Conservation (phyloP, 495 filamentous ascomycete species). For the Achaetomiella virescens region DNA sequence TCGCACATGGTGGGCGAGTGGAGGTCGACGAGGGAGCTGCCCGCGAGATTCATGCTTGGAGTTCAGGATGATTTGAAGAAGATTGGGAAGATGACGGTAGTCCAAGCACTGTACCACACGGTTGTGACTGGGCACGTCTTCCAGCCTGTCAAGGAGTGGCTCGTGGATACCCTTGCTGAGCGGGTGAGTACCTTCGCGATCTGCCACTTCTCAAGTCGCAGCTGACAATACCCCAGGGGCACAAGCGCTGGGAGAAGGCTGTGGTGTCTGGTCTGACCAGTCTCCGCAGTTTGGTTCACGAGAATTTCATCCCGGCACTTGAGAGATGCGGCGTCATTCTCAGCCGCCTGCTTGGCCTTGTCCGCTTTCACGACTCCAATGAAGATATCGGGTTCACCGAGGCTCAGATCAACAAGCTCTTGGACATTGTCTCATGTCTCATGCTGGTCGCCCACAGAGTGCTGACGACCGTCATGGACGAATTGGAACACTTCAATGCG, state of each 20-base stretch:
- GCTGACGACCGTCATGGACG: slow-evolving; percentile 63
- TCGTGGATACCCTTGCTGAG: slow-evolving; percentile 80
- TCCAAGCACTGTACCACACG: slow-evolving; percentile 76
- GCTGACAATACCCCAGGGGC: slow-evolving; percentile 52
- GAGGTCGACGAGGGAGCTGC: slow-evolving; percentile 75
- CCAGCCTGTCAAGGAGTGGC: slow-evolving; percentile 72
- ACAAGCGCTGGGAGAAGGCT: slow-evolving; percentile 93
- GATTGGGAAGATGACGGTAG: slow-evolving; percentile 45
- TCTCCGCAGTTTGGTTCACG: slow-evolving; percentile 70
- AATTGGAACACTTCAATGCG: slow-evolving; percentile 66
- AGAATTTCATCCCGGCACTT: slow-evolving; percentile 80
- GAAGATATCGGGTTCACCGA: slow-evolving; percentile 58
- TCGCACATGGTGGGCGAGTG: slow-evolving; percentile 69
- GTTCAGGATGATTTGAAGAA: slow-evolving; percentile 59
- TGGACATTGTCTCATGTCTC: slow-evolving; percentile 70
- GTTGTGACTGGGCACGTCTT: slow-evolving; percentile 80
- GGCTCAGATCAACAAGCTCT: slow-evolving; percentile 43
- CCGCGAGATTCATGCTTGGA: slow-evolving; percentile 65
- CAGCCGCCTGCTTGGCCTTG: slow-evolving; percentile 77
- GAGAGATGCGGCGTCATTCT: slow-evolving; percentile 79
- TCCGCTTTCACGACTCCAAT: slow-evolving; percentile 67
- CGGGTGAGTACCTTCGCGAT: slow-evolving; percentile 47
- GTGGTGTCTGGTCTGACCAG: slow-evolving; percentile 68
- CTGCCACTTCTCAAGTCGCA: neutral
- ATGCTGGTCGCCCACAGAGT: slow-evolving; percentile 69